Base-by-base conservation (phyloP, 805 yeast species). In the Zygosaccharomyces rouxii region DNA sequence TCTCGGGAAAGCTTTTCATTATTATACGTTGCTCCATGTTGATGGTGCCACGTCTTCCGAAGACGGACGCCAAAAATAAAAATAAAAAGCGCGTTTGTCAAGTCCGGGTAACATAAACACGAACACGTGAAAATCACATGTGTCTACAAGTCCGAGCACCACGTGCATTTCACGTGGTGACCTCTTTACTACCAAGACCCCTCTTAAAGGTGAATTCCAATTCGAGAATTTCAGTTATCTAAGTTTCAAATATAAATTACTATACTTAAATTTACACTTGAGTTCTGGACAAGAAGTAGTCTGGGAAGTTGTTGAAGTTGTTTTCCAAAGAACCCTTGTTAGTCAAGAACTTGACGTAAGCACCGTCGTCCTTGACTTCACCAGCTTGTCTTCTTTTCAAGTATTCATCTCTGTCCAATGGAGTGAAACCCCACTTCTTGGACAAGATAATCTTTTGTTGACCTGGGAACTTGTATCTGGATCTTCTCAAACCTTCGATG, bases 391-490 rank as follows among this genome's bases (percentile, higher is more conserved):
- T 89, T 80, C 84, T 88, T 70, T 79, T 82, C 71, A 89, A 80
- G 86, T 92, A 94, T 71, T 94, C 97, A 54, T 80, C 96, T 81
- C 99, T 88, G 95, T 92, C 82, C 73, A 94, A 86, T 77, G 86
- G 87, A 77, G 99, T 94, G 97, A 94, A 94, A 80, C 99, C 99
- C 99, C 99, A 94, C 81, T 94, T 94, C 95, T 94, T 94, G 67
- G 99, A 94, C 77, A 94, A 79, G 71, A 94, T 94, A 74, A 94
- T 94, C 84, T 84, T 92, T 81, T 94, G 99, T 83, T 94, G 99
- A 82, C 99, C 99, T 77, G 99, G 99, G 98, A 94, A 94, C 92
- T 94, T 94, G 88, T 94, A 94, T 83, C 98, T 92, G 64, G 97
- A 95, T 85, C 99, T 92, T 84, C 99, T 92, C 77, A 94, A 87